phyloP scores from a whole-genome alignment of 805 yeast species.

The Peterozyma toletana region DNA sequence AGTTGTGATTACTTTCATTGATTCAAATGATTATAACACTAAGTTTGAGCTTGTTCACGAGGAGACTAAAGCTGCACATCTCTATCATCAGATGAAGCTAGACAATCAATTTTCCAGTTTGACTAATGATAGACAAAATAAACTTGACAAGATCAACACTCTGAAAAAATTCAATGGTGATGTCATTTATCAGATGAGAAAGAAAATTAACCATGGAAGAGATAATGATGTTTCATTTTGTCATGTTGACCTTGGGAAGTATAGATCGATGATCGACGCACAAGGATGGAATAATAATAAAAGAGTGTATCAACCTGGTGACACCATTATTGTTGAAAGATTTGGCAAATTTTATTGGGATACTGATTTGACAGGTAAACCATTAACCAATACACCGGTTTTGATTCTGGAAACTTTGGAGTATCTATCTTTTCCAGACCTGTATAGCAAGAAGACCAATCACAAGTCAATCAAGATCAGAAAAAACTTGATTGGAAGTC shows the following conservation, averaged over 20 bases:
- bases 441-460: constrained; percentile 5
- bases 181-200: constrained; percentile 38
- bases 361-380: constrained; percentile 25
- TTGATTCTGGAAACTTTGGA: constrained; percentile 29
- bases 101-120: constrained; percentile 29
- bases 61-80: constrained; percentile 27
- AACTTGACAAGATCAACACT: constrained; percentile 33
- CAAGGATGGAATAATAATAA: constrained; percentile 30
- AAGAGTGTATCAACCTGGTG: constrained; percentile 39
- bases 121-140: constrained; percentile 29
- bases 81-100: constrained; percentile 37
- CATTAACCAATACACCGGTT: constrained; percentile 23
- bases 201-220: constrained; percentile 36
- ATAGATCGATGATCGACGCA: constrained; percentile 19
- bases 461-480: constrained; percentile 11
- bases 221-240: constrained; percentile 36
- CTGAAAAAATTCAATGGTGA: constrained; percentile 38
- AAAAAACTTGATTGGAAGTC: constrained; percentile 32
- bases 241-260: constrained; percentile 41
- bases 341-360: constrained; percentile 24
- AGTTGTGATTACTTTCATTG: constrained; percentile 41
- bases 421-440: constrained; percentile 27
- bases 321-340: constrained; percentile 44
- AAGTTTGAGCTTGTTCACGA: constrained; percentile 14
- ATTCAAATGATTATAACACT: constrained; percentile 26